Evolutionary conservation across 2,329 filamentous ascomycete genomes (phyloP).

Genomic region (Metarhizium sp.): DNA sequence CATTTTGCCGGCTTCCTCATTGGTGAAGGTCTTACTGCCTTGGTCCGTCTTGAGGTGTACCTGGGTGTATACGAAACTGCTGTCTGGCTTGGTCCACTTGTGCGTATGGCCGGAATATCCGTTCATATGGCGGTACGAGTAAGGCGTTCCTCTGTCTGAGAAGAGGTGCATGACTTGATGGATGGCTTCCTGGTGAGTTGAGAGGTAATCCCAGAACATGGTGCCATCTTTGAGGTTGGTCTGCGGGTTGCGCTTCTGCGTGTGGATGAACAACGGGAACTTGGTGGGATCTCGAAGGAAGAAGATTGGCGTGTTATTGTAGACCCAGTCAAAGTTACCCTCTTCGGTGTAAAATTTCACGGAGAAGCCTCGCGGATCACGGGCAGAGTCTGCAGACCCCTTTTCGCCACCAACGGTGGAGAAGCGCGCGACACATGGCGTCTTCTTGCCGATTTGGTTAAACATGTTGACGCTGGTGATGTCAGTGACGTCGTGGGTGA

Average conservation of each 20-base stretch:
- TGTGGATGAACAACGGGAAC: constrained; percentile 39
- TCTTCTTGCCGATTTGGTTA: no score
- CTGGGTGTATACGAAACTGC: constrained; percentile 56
- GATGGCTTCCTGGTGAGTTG: no score
- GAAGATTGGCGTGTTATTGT: constrained; percentile 71
- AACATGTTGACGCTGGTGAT: no score
- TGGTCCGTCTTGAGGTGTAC: constrained; percentile 35
- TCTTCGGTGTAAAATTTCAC: constrained; percentile 53
- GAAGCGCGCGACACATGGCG: no score
- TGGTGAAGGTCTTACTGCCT: no score
- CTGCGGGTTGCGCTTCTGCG: no score
- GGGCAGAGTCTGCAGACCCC: constrained; percentile 57
- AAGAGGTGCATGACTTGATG: no score
- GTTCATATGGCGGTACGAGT: constrained; percentile 57
- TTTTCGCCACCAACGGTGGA: constrained; percentile 16
- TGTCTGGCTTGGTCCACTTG: constrained; percentile 57
- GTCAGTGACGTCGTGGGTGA: no score
- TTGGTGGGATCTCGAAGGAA: constrained; percentile 67
- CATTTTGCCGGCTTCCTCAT: no score
- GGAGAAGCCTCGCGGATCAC: constrained; percentile 63
- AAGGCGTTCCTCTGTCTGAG: constrained; percentile 29
- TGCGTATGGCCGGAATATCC: constrained; percentile 59
- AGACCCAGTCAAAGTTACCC: constrained; percentile 64
- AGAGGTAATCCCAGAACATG: no score
- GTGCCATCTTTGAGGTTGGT: no score